Conservation (phyloP, 768 basidiomycete genomes). For the Rhizopogon roseolus region DNA sequence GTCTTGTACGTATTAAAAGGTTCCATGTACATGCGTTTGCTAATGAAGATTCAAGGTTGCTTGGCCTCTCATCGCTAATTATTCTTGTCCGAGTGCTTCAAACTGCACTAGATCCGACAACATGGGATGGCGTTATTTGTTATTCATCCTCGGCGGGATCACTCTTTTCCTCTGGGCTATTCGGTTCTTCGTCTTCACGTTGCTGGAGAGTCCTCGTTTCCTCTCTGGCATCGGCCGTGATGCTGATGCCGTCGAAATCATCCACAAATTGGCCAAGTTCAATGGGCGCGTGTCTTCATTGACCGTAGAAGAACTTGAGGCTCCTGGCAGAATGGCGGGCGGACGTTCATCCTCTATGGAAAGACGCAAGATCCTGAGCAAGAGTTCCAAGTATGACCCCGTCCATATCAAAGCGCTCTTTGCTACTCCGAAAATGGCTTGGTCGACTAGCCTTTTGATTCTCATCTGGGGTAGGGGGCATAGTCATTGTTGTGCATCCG, state of each 20-base stretch:
- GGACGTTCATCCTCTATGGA: constrained; percentile 8
- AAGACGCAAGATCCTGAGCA: constrained; percentile 28
- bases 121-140: constrained; percentile 63
- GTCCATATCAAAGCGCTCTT: constrained; percentile 59
- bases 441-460: constrained; percentile 59
- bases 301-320: constrained; percentile 39
- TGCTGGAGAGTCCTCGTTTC: constrained; percentile 56
- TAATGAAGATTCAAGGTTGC: constrained; percentile 35
- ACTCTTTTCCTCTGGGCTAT: constrained; percentile 48
- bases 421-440: constrained; percentile 56
- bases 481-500: constrained; percentile 7
- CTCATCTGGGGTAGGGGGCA: constrained; percentile 34
- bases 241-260: constrained; percentile 41
- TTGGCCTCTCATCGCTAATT: constrained; percentile 55
- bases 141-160: constrained; percentile 48
- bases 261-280: constrained; percentile 45
- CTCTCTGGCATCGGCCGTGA: constrained; percentile 51
- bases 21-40: neutral
- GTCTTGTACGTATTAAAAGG: constrained; percentile 29
- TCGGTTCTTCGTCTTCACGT: constrained; percentile 48
- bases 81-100: constrained; percentile 37
- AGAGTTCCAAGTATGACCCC: constrained; percentile 33
- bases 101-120: constrained; percentile 41
- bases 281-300: constrained; percentile 41
- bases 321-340: constrained; percentile 20